phyloP scores from a whole-genome alignment of 2,329 filamentous ascomycete species.

The Fusarium continuum region DNA sequence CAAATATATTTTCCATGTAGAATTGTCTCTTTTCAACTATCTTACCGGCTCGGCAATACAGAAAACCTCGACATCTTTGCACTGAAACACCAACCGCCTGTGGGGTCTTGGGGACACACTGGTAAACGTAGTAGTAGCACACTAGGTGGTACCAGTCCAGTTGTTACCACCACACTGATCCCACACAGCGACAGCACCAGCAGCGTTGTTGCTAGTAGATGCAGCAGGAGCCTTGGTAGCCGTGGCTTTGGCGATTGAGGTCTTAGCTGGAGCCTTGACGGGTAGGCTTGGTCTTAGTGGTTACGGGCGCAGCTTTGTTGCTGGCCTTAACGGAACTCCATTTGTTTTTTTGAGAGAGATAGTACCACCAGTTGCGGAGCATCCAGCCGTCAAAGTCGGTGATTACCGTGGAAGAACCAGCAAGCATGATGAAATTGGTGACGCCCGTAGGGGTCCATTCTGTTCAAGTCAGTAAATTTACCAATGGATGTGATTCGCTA shows the following conservation, averaged over 20 bases:
- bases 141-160: constrained; percentile 35
- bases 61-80: neutral
- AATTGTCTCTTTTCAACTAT: neutral
- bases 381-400: constrained; percentile 61
- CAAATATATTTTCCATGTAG: neutral
- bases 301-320: neutral
- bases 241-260: neutral
- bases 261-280: neutral
- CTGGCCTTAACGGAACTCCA: constrained; percentile 28
- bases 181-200: neutral
- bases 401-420: constrained; percentile 52
- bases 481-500: too few species aligned
- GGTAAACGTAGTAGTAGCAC: constrained; percentile 36
- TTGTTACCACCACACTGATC: constrained; percentile 36
- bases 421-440: constrained; percentile 56
- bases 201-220: neutral
- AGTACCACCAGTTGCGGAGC: constrained; percentile 57
- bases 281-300: neutral
- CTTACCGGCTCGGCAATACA: neutral
- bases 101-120: constrained; percentile 23
- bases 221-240: neutral
- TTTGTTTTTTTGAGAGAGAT: constrained; percentile 41
- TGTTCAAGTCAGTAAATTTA: constrained; percentile 19
- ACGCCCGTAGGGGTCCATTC: constrained; percentile 56
- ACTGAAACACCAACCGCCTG: neutral